These are phyloP conservation scores for Begonia fuchsioides DNA, from an alignment of 306 rosid genomes.

Conservation along the genomic window DNA sequence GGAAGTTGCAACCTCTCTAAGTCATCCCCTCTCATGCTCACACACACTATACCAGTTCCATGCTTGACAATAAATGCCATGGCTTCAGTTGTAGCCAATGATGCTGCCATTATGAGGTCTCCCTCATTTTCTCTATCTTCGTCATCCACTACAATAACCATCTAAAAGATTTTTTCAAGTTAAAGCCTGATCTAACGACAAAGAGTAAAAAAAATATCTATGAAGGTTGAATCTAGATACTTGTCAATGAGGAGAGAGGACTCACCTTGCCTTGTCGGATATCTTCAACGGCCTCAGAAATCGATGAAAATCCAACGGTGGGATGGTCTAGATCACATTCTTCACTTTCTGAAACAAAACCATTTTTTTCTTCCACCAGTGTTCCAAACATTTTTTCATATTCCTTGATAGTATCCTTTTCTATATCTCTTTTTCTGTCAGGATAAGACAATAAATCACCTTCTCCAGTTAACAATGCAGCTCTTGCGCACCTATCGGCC, in stretches of 20 bases:
- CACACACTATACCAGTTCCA: conserved; percentile 83
- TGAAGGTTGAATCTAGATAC: no score
- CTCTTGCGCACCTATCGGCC: conserved; percentile 16
- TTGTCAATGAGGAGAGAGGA: conserved; percentile 3
- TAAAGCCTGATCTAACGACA: conserved; percentile 2
- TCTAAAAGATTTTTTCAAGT: conserved; percentile 23
- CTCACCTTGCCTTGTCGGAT: conserved; percentile 76
- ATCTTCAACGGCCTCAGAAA: conserved; percentile 73
- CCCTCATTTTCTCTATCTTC: conserved; percentile 95
- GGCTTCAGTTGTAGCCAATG: conserved; percentile 76
- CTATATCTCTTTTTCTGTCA: conserved; percentile 2
- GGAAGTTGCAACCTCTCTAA: conserved; percentile 72
- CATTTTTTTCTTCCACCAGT: conserved; percentile 13
- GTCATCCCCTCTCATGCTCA: conserved; percentile 70
- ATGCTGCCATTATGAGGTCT: conserved; percentile 83
- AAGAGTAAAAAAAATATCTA: neutral
- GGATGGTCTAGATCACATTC: conserved; percentile 60
- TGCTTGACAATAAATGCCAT: conserved; percentile 89
- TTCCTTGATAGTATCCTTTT: conserved; percentile 4
- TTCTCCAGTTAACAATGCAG: conserved; percentile 26
- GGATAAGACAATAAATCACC: conserved; percentile 25
- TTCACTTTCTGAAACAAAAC: conserved; percentile 14
- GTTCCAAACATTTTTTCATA: conserved; percentile 22
- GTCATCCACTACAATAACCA: conserved; percentile 75
- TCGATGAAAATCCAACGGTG: conserved; percentile 60